Evolutionary conservation across 108 stramenopile species (phyloP).

Genomic region (Nitzschia sp.): DNA sequence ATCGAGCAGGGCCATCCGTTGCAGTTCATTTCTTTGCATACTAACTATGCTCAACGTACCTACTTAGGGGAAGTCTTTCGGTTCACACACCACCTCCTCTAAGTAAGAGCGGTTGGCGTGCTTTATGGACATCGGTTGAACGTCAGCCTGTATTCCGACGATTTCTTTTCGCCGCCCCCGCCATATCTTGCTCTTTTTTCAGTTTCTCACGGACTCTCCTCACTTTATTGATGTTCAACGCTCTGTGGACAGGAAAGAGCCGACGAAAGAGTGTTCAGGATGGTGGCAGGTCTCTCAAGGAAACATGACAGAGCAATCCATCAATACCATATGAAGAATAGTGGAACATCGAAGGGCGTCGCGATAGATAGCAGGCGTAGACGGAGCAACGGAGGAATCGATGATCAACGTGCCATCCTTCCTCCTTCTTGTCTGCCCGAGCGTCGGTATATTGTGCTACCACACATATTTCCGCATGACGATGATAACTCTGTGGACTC

Average conservation of each 20-base stretch:
- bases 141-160: too few species aligned
- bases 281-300: constrained; percentile 10
- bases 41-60: too few species aligned
- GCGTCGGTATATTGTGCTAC: constrained; percentile 9
- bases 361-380: neutral
- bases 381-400: neutral
- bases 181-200: too few species aligned
- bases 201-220: too few species aligned
- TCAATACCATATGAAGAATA: constrained; percentile 8
- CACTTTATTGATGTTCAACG: too few species aligned
- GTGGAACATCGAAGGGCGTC: neutral
- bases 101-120: too few species aligned
- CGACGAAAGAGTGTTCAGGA: neutral
- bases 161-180: too few species aligned
- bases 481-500: constrained; percentile 1
- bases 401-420: neutral
- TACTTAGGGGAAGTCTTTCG: too few species aligned
- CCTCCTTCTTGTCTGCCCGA: constrained; percentile 3
- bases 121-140: too few species aligned
- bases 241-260: neutral
- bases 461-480: neutral
- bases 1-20: too few species aligned
- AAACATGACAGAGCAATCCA: neutral
- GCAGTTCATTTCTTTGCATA: too few species aligned
- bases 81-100: too few species aligned